Percentiles rank a stretch among this genome's conserved stretches.
These are phyloP conservation scores for Phytopythium oedochilum DNA, from an alignment of 352 stramenopile genomes.

Conservation along the genomic window DNA sequence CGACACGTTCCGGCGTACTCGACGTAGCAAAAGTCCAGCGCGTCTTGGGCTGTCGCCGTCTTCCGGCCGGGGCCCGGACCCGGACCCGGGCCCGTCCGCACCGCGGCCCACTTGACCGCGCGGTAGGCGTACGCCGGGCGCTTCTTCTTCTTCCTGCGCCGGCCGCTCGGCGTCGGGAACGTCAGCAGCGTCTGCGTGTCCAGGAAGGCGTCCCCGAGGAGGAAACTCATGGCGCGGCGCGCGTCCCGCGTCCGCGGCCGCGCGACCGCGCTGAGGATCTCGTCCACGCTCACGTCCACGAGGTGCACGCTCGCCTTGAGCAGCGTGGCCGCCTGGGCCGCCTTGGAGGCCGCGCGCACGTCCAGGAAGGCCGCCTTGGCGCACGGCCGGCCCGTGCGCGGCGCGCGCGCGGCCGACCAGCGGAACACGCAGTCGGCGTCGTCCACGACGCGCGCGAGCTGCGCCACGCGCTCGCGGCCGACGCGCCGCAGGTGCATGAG, in stretches of 20 bases:
- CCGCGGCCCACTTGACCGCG: constrained; percentile 55
- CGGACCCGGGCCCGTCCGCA: constrained; percentile 18
- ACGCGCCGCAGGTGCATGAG: constrained; percentile 70
- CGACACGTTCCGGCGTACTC: constrained; percentile 72
- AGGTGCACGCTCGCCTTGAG: constrained; percentile 63
- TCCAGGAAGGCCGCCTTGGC: constrained; percentile 63
- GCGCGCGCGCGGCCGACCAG: constrained; percentile 37
- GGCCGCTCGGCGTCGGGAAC: constrained; percentile 49
- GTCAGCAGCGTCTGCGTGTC: constrained; percentile 69
- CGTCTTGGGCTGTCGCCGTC: constrained; percentile 6
- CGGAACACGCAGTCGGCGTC: constrained; percentile 73
- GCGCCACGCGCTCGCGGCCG: constrained; percentile 54
- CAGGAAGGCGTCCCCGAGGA: constrained; percentile 48
- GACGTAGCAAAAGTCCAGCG: constrained; percentile 65
- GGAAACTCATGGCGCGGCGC: constrained; percentile 39
- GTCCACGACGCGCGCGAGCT: constrained; percentile 66
- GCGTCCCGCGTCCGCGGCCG: constrained; percentile 50
- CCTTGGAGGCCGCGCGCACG: constrained; percentile 36
- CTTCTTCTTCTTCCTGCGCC: constrained; percentile 16
- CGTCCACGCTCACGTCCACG: constrained; percentile 50
- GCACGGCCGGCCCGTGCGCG: constrained; percentile 16
- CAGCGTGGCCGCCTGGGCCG: constrained; percentile 35
- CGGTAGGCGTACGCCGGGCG: constrained; percentile 55
- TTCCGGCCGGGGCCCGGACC: background rate
- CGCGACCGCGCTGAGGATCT: constrained; percentile 57